Percentiles rank a stretch among this genome's conserved stretches.
phyloP scores from a whole-genome alignment of 73 alveolate genomes.

The Diophrys appendiculata region DNA sequence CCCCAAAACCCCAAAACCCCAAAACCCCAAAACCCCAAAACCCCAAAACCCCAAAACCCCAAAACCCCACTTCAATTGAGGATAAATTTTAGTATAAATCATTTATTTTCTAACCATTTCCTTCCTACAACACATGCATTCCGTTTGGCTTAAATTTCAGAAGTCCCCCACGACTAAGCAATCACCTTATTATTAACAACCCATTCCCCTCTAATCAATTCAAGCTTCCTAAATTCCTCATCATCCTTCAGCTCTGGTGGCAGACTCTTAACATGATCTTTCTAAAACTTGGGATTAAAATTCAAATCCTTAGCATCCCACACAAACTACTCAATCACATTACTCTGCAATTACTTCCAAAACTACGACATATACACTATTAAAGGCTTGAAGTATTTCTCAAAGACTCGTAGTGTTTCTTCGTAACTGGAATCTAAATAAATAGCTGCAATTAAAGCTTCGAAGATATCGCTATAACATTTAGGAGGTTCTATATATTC shows the following conservation, averaged over 20 bases:
- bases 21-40: no score
- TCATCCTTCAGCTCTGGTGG: background rate
- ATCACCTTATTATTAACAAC: no score
- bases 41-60: no score
- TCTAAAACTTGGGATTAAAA: constrained; percentile 13
- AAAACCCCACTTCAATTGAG: no score
- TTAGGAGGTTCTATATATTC: constrained; percentile 40
- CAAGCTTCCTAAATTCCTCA: no score
- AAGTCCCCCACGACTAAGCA: background rate
- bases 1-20: no score
- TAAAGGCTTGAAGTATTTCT: constrained; percentile 22
- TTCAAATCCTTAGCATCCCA: background rate
- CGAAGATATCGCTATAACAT: constrained; percentile 44
- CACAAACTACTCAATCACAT: constrained; percentile 42
- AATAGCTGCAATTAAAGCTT: constrained; percentile 34
- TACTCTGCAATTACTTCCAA: constrained; percentile 12
- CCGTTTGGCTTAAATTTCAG: constrained; percentile 12
- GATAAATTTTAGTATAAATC: no score
- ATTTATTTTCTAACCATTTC: constrained; percentile 6
- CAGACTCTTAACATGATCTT: background rate
- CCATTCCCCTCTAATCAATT: no score
- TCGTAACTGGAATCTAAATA: constrained; percentile 33
- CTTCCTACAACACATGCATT: constrained; percentile 21
- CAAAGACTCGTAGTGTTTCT: constrained; percentile 5
- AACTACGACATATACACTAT: constrained; percentile 20